Evolutionary conservation across 2,329 filamentous ascomycete species (phyloP), one percentile per base, ranked within the genome.

Genomic region (Calonectria pseudoreteaudii): DNA sequence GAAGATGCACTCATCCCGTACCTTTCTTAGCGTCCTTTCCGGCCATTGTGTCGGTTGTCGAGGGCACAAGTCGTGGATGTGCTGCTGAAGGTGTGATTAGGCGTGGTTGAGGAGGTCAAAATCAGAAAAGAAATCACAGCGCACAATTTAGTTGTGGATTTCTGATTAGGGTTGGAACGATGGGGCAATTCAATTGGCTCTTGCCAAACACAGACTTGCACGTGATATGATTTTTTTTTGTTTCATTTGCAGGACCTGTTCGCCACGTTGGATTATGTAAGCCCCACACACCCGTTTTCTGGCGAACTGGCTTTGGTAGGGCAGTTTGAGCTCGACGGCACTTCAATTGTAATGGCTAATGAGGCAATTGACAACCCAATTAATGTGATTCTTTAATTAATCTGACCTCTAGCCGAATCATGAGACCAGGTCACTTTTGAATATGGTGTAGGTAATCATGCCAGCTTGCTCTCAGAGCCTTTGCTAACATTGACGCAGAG

Each of bases 21-120:
- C 87, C 86, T 88, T 89, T 88, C 80, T 81, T 87, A 68, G 65
- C 64, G 72, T 83, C 82, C 79, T 83, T 83, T 72, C 77, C 79
- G 76, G 82, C 83, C 82, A 83, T 83, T 81, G 74, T 81, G 78
- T 81, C 77, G 75, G 56, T 80, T 80, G 73, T 80, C 75, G 74
- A 75, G 75, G 70, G 78, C 77, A 81, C 80, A 72, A 76, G 73
- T 77, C 74, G 76, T 70, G 71, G 74, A 78, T 66, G 80, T 78
- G 77, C 70, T 80, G 71, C 74, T 75, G 76, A 66, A 49, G 60
- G 75, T 78, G 79, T 80, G 71, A 78, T 80, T 74, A n/a, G 76
- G 70, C 73, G 74, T 75, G 50, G 72, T 73, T 75, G 70, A 60
- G 31, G 73, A 71, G 71, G 72, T 60, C 72, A 66, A 73, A 71